A percentile compares a stretch with the other conserved stretches of the same genome.
phyloP scores from a whole-genome alignment of 495 filamentous ascomycete genomes.

The Lasiosphaeris hirsuta region DNA sequence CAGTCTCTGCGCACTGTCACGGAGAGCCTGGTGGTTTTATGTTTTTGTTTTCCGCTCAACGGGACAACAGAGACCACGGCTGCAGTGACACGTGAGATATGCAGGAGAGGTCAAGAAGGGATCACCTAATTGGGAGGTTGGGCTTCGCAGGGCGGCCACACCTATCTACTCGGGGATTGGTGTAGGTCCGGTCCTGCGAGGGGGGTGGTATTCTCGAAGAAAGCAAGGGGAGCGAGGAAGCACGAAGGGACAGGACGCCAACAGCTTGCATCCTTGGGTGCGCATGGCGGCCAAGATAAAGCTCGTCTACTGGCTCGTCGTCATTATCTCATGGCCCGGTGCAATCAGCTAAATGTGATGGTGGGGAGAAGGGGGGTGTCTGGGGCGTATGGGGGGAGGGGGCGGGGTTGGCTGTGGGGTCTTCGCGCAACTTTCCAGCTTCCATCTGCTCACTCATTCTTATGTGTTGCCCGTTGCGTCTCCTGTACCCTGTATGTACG shows the following conservation, averaged over 20 bases:
- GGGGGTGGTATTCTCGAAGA: not conserved
- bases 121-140: not conserved
- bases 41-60: not conserved
- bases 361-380: slow-evolving; percentile 1
- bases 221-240: not conserved
- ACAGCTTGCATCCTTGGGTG: not conserved
- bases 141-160: not conserved
- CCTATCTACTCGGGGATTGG: no score
- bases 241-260: slow-evolving; percentile 11
- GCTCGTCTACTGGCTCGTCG: slow-evolving; percentile 4
- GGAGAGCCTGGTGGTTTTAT: not conserved
- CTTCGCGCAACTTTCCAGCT: slow-evolving; percentile 1
- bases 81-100: slow-evolving; percentile 14
- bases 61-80: not conserved
- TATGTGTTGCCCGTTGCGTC: not conserved
- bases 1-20: no score
- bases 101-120: not conserved
- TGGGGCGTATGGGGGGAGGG: not conserved
- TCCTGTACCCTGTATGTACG: no score
- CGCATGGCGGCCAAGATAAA: slow-evolving; percentile 7
- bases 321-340: not conserved
- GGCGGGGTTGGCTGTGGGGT: slow-evolving; percentile 7
- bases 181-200: no score
- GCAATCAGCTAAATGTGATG: slow-evolving; percentile 1
- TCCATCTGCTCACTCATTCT: not conserved